These are phyloP conservation scores for Aureobasidium sp. DNA, from an alignment of 2,329 filamentous ascomycete species.

Conservation along the genomic window DNA sequence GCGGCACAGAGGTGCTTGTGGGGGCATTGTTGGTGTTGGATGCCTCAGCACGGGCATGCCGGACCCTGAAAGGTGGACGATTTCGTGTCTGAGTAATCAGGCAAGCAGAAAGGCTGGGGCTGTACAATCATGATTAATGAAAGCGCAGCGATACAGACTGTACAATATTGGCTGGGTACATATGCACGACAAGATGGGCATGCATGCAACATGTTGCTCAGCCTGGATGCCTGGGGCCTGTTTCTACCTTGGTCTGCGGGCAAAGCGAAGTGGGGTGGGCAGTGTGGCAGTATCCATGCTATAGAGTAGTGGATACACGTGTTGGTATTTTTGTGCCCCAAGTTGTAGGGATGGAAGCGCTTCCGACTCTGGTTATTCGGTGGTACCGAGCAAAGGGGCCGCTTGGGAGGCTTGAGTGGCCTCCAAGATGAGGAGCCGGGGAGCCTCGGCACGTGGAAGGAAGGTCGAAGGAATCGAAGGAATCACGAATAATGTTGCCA, in stretches of 20 bases:
- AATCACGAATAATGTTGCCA: neutral
- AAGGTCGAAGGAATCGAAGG: neutral
- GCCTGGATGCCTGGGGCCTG: neutral
- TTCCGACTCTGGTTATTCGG: neutral
- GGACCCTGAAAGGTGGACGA: neutral
- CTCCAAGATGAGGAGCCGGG: neutral
- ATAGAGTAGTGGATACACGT: neutral
- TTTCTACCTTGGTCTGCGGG: neutral
- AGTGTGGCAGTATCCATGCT: neutral
- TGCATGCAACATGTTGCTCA: neutral
- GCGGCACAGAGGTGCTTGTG: conserved; percentile 3
- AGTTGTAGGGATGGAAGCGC: neutral
- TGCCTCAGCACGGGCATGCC: conserved; percentile 11
- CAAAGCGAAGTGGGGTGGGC: neutral
- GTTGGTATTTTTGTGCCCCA: neutral
- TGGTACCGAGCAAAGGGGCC: neutral
- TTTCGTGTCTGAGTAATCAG: neutral
- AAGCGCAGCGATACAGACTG: neutral
- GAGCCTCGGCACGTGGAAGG: conserved; percentile 6
- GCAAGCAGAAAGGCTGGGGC: conserved; percentile 1
- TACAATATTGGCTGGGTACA: conserved; percentile 4
- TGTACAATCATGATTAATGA: neutral
- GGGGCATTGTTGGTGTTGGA: conserved; percentile 12
- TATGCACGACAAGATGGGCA: neutral
- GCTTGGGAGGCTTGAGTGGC: neutral